A percentile compares a stretch with the other conserved stretches of the same genome.
These are phyloP conservation scores for Xylaria digitata DNA, from an alignment of 2,329 filamentous ascomycete genomes.

Conservation along the genomic window DNA sequence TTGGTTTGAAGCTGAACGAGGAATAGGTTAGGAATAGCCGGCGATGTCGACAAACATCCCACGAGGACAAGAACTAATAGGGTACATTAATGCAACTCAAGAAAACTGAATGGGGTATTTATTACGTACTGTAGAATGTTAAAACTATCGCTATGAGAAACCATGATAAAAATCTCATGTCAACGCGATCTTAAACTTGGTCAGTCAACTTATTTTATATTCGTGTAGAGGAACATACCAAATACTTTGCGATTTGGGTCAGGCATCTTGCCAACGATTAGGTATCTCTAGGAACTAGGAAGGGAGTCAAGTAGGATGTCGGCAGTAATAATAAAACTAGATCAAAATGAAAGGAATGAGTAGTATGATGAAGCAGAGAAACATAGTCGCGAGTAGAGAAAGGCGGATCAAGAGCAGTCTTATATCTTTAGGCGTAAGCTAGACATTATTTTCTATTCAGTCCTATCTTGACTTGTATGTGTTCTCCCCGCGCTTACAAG, in stretches of 20 bases:
- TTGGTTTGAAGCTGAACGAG: conserved; percentile 16
- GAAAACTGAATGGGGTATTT: too few species aligned
- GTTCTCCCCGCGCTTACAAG: not conserved
- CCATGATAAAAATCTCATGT: conserved; percentile 15
- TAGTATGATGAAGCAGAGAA: not conserved
- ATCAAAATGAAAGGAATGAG: not conserved
- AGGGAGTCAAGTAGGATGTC: not conserved
- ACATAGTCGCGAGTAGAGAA: not conserved
- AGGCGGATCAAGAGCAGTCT: not conserved
- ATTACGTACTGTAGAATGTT: conserved; percentile 7
- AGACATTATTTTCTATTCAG: not conserved
- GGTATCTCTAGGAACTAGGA: not conserved
- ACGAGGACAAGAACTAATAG: conserved; percentile 7
- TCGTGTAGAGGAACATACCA: not conserved
- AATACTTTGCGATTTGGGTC: not conserved
- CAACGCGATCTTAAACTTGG: not conserved
- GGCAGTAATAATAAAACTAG: not conserved
- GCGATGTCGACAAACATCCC: conserved; percentile 4
- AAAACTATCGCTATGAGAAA: not conserved
- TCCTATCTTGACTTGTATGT: not conserved
- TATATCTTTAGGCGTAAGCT: not conserved
- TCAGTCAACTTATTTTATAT: not conserved
- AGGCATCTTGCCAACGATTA: not conserved
- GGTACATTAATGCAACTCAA: not conserved
- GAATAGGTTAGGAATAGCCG: not conserved